A percentile compares a stretch with the other conserved stretches of the same genome.
These are phyloP conservation scores for Kuraishia piskuri DNA, from an alignment of 805 yeast genomes.

Conservation along the genomic window DNA sequence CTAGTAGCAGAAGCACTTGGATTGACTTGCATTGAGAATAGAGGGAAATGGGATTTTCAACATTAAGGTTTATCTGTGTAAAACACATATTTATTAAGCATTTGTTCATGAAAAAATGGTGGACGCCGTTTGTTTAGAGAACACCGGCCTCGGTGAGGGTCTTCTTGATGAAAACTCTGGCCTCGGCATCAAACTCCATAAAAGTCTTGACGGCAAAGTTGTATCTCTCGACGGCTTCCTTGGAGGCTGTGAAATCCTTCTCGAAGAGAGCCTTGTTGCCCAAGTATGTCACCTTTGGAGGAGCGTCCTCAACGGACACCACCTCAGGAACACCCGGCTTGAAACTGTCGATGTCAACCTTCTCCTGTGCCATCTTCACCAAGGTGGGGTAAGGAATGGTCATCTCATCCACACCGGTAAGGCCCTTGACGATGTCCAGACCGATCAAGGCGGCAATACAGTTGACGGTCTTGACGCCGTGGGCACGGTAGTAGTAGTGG, in stretches of 20 bases:
- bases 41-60: no score
- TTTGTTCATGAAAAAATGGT: neutral
- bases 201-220: slow-evolving; percentile 12
- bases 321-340: slow-evolving; percentile 9
- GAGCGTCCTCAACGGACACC: slow-evolving; percentile 15
- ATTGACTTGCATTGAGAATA: no score
- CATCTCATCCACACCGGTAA: slow-evolving; percentile 27
- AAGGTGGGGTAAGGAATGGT: slow-evolving; percentile 22
- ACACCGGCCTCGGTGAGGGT: slow-evolving; percentile 1
- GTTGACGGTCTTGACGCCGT: slow-evolving; percentile 19
- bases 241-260: slow-evolving; percentile 6
- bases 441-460: slow-evolving; percentile 27
- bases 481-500: slow-evolving; percentile 25
- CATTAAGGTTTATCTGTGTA: neutral
- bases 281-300: slow-evolving; percentile 13
- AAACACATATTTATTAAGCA: neutral
- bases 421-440: slow-evolving; percentile 15
- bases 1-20: neutral
- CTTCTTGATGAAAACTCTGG: slow-evolving; percentile 8
- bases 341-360: slow-evolving; percentile 19
- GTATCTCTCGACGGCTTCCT: slow-evolving; percentile 13
- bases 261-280: slow-evolving; percentile 13
- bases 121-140: neutral
- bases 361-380: slow-evolving; percentile 14
- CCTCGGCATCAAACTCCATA: slow-evolving; percentile 9